Conservation (phyloP, 2,329 filamentous ascomycete genomes). For the Falciphora oryzae region DNA sequence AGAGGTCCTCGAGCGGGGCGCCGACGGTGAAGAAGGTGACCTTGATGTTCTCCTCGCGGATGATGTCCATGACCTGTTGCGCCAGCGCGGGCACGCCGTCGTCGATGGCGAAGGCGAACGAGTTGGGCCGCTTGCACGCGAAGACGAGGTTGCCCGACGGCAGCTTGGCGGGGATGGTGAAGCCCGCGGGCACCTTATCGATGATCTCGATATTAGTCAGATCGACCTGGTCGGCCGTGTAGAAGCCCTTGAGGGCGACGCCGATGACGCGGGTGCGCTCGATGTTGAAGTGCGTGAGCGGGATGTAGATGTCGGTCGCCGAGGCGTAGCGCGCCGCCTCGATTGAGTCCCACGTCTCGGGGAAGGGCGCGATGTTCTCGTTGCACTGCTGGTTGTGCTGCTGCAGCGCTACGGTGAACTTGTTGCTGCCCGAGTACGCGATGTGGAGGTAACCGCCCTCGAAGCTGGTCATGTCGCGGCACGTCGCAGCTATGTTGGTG, state of each 20-base stretch:
- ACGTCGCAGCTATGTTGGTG: conserved; percentile 36
- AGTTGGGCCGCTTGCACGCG: conserved; percentile 60
- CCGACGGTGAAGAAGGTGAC: conserved; percentile 70
- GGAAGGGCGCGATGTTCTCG: conserved; percentile 49
- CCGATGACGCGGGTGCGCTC: conserved; percentile 50
- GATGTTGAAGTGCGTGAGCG: conserved; percentile 60
- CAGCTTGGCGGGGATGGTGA: conserved; percentile 52
- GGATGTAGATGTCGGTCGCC: conserved; percentile 57
- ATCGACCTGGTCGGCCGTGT: conserved; percentile 41
- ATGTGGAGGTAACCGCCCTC: conserved; percentile 58
- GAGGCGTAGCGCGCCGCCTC: conserved; percentile 54
- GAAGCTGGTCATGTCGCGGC: conserved; percentile 49
- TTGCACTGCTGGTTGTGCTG: conserved; percentile 61
- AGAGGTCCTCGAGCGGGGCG: conserved; percentile 49
- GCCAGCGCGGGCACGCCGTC: conserved; percentile 57
- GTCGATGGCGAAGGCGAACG: conserved; percentile 67
- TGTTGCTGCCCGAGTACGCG: conserved; percentile 53
- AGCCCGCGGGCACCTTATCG: conserved; percentile 41
- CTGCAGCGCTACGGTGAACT: conserved; percentile 59
- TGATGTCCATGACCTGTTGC: conserved; percentile 53
- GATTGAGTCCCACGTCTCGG: conserved; percentile 62
- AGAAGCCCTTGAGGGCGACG: conserved; percentile 60
- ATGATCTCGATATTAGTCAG: conserved; percentile 58
- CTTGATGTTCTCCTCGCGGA: conserved; percentile 55
- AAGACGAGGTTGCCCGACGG: conserved; percentile 56